A percentile compares a stretch with the other conserved stretches of the same genome.
Conservation (phyloP, 495 filamentous ascomycete genomes). For the Penicillium dipodomyicola region DNA sequence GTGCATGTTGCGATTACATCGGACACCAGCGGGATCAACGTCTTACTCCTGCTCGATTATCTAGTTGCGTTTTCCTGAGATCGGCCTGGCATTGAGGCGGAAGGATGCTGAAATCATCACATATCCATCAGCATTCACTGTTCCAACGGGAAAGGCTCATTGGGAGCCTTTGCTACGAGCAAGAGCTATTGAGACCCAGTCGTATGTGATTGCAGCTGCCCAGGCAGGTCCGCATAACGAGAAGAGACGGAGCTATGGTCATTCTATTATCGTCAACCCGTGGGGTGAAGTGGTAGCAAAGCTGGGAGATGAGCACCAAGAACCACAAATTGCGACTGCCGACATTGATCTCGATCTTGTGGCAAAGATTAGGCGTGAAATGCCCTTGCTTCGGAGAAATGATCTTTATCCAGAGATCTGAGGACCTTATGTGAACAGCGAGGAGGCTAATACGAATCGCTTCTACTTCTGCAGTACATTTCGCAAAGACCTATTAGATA, state of each 20-base stretch:
- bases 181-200: constrained; percentile 86
- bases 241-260: constrained; percentile 78
- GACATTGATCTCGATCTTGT: constrained; percentile 52
- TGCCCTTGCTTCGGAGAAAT: constrained; percentile 61
- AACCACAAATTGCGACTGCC: constrained; percentile 52
- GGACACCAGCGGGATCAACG: background rate
- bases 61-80: constrained; percentile 76
- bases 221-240: constrained; percentile 80
- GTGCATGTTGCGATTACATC: background rate
- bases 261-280: constrained; percentile 82
- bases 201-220: constrained; percentile 83
- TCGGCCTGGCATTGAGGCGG: constrained; percentile 62
- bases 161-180: constrained; percentile 78
- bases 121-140: constrained; percentile 88
- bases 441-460: background rate
- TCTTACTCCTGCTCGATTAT: background rate
- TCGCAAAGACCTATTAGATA: background rate
- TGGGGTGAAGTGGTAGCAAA: constrained; percentile 77
- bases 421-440: background rate
- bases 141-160: constrained; percentile 81
- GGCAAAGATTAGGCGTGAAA: constrained; percentile 54
- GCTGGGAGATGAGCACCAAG: constrained; percentile 50
- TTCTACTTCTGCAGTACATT: background rate
- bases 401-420: constrained; percentile 63
- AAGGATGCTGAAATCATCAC: constrained; percentile 74